These are phyloP conservation scores for Meripilus lineatus DNA, from an alignment of 1,284 basidiomycete genomes.

Conservation along the genomic window DNA sequence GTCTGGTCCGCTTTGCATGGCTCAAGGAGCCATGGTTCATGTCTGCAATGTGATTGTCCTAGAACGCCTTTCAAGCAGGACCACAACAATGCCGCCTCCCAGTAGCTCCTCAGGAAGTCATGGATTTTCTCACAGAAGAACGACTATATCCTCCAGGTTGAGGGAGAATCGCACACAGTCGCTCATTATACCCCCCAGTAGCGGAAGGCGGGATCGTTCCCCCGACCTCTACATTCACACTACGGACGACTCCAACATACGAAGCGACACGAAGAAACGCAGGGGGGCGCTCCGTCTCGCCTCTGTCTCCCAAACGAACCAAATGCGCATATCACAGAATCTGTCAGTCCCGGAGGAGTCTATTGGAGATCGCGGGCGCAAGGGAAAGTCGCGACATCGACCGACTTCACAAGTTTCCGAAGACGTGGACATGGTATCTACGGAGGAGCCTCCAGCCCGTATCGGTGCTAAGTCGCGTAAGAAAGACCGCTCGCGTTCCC, in stretches of 20 bases:
- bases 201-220: background rate
- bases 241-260: constrained; percentile 12
- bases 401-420: constrained; percentile 13
- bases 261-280: too few relatives aligned
- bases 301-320: too few relatives aligned
- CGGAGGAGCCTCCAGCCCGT: constrained; percentile 11
- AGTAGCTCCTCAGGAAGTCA: too few relatives aligned
- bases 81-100: too few relatives aligned
- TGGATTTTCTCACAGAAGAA: too few relatives aligned
- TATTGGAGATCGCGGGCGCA: constrained; percentile 14
- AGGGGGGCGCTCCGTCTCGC: too few relatives aligned
- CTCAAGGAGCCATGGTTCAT: too few relatives aligned
- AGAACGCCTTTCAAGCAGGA: too few relatives aligned
- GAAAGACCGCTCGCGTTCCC: constrained; percentile 24
- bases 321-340: background rate
- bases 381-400: constrained; percentile 15
- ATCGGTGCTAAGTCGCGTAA: constrained; percentile 16
- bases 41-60: too few relatives aligned
- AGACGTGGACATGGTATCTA: constrained; percentile 15
- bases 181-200: constrained; percentile 1
- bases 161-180: constrained; percentile 7
- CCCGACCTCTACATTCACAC: constrained; percentile 16
- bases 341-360: constrained; percentile 2
- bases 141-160: background rate
- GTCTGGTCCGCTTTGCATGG: too few relatives aligned